Percentiles rank a stretch among this genome's conserved stretches.
phyloP scores from a whole-genome alignment of 1,284 basidiomycete genomes.

The Retiboletus fuscus region DNA sequence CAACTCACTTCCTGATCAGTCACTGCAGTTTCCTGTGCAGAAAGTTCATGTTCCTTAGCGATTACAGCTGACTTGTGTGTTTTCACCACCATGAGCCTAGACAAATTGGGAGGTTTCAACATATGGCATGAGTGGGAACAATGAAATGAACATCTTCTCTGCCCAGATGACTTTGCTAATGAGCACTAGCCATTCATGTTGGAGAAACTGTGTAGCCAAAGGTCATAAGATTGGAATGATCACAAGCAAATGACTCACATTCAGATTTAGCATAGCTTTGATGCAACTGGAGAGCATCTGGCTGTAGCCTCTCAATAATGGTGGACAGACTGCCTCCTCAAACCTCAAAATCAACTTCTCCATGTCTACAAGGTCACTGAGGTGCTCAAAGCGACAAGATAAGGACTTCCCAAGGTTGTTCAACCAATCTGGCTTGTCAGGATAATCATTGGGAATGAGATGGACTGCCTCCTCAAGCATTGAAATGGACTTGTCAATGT shows the following conservation, averaged over 20 bases:
- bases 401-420: too few relatives aligned
- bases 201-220: constrained; percentile 80
- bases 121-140: background rate
- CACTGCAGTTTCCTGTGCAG: constrained; percentile 66
- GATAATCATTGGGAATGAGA: too few relatives aligned
- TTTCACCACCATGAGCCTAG: constrained; percentile 72
- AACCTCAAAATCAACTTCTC: too few relatives aligned
- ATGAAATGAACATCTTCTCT: constrained; percentile 75
- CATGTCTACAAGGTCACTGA: too few relatives aligned
- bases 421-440: too few relatives aligned
- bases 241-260: constrained; percentile 62
- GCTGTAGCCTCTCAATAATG: constrained; percentile 85
- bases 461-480: too few relatives aligned
- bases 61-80: constrained; percentile 65
- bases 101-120: constrained; percentile 12
- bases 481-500: too few relatives aligned
- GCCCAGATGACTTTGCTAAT: constrained; percentile 80
- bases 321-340: too few relatives aligned
- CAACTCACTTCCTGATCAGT: constrained; percentile 66
- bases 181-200: constrained; percentile 81
- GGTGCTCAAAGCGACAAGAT: too few relatives aligned
- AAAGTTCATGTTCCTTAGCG: constrained; percentile 72
- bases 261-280: constrained; percentile 88
- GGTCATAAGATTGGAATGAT: constrained; percentile 50
- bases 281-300: constrained; percentile 78